phyloP scores from a whole-genome alignment of 495 filamentous ascomycete genomes.

The Trichoderma virens region DNA sequence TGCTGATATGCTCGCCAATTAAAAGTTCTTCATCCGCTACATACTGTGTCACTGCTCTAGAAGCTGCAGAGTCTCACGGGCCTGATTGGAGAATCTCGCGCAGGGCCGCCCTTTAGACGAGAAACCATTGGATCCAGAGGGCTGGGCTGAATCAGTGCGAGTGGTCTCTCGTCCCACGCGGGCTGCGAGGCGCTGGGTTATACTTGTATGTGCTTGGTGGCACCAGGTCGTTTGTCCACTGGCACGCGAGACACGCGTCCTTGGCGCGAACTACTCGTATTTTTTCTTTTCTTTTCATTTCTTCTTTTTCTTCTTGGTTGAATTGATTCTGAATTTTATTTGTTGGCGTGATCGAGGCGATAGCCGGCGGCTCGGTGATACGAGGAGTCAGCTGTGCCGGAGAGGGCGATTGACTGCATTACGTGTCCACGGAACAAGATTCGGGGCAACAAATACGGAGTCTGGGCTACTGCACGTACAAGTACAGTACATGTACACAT shows the following conservation, averaged over 20 bases:
- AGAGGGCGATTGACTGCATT: not conserved
- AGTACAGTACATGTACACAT: too few relatives aligned
- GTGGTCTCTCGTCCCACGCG: not conserved
- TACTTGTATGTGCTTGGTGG: not conserved
- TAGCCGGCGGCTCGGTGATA: not conserved
- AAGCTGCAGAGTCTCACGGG: not conserved
- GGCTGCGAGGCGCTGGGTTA: not conserved
- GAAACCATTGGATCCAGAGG: not conserved
- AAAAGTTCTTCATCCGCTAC: too few relatives aligned
- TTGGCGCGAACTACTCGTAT: not conserved
- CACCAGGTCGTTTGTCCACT: not conserved
- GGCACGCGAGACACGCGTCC: not conserved
- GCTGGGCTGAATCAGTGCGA: conserved; percentile 3
- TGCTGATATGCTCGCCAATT: too few relatives aligned
- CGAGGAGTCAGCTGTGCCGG: not conserved
- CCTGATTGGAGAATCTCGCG: not conserved
- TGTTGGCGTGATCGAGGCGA: not conserved
- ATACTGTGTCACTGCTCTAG: too few relatives aligned
- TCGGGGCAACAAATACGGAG: not conserved
- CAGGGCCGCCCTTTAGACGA: not conserved
- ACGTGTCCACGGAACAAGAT: not conserved
- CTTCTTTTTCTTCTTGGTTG: not conserved
- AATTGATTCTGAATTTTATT: not conserved
- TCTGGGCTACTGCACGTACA: not conserved
- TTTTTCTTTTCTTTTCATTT: not conserved